Evolutionary conservation across 1,284 basidiomycete genomes (phyloP), one percentile per base, ranked within the genome.

Genomic region (Stygiomarasmius scandens): DNA sequence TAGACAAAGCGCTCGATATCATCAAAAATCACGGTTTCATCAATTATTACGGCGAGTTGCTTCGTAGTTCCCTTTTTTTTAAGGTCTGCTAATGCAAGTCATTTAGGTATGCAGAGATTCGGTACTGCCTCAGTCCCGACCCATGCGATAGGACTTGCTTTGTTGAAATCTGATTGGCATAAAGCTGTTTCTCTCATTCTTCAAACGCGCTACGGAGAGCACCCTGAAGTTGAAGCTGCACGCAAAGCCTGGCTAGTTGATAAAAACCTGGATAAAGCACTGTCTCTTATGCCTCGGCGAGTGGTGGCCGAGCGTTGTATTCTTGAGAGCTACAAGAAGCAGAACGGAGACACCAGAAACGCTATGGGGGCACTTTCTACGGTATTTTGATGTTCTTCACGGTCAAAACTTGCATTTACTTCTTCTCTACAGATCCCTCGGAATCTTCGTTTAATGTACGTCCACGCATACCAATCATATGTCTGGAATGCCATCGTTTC

Each of bases 401-500:
- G 55, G n/a, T n/a, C 34, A 58, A 14, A 49, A 55, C 24, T 41
- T 24, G 38, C 25, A 49, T 41, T 25, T 12, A 12, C 29, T 32
- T 32, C 12, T 4, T 41, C 34, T 53, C 48, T 29, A n/a, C 65
- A 96, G 94, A 97, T 98, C 61, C 96, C 95, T n/a, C 84, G 90
- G 55, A 97, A 96, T 68, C 81, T 99, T 62, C 84, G 96, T 49
- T 78, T 96, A 61, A 98, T 99, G 93, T 99, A 99, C 69, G 87
- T 98, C 49, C 97, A 99, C 73, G 96, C 96, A 36, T 99, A 98
- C 72, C 97, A 99, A 72, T 96, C 94, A 16, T 99, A 98, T 67
- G 88, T 99, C 27, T 99, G 96, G 97, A 99, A 99, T 73, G 85
- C 93, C 46, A 87, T 98, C 56, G 93, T 95, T 22, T 97, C 95